These are phyloP conservation scores for Populus deltoides DNA, from an alignment of 345 rosid genomes.

Conservation along the genomic window DNA sequence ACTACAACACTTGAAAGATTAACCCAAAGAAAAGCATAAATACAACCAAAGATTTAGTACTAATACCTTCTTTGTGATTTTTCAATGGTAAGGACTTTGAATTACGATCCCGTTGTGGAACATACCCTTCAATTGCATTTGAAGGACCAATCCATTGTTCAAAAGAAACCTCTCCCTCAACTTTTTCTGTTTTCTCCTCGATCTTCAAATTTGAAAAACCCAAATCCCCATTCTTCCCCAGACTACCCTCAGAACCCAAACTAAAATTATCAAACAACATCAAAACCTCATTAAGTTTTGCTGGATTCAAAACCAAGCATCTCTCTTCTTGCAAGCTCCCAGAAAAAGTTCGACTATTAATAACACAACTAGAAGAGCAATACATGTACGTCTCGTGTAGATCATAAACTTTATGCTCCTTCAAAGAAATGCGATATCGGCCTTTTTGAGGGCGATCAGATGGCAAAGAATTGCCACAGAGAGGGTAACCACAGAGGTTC, in stretches of 20 bases:
- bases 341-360: slow-evolving; percentile 49
- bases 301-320: slow-evolving; percentile 37
- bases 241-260: slow-evolving; percentile 17
- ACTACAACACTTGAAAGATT: too few species aligned
- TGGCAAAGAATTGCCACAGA: slow-evolving; percentile 46
- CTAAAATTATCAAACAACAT: slow-evolving; percentile 39
- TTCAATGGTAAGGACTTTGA: slow-evolving; percentile 19
- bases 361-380: slow-evolving; percentile 63
- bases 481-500: slow-evolving; percentile 70
- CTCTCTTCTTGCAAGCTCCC: slow-evolving; percentile 57
- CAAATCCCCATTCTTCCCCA: slow-evolving; percentile 38
- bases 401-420: slow-evolving; percentile 73
- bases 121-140: slow-evolving; percentile 85
- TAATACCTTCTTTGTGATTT: slow-evolving; percentile 34
- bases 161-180: slow-evolving; percentile 32
- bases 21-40: too few species aligned
- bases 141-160: slow-evolving; percentile 67
- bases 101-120: slow-evolving; percentile 43
- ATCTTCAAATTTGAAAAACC: slow-evolving; percentile 51
- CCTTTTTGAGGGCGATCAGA: slow-evolving; percentile 53
- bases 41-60: too few species aligned
- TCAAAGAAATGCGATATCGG: slow-evolving; percentile 58
- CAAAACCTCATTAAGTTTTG: slow-evolving; percentile 46
- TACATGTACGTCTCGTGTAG: slow-evolving; percentile 53
- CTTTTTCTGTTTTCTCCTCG: slow-evolving; percentile 46